Conservation (phyloP, 1,284 basidiomycete genomes). For the Ceratobasidium sp. region DNA sequence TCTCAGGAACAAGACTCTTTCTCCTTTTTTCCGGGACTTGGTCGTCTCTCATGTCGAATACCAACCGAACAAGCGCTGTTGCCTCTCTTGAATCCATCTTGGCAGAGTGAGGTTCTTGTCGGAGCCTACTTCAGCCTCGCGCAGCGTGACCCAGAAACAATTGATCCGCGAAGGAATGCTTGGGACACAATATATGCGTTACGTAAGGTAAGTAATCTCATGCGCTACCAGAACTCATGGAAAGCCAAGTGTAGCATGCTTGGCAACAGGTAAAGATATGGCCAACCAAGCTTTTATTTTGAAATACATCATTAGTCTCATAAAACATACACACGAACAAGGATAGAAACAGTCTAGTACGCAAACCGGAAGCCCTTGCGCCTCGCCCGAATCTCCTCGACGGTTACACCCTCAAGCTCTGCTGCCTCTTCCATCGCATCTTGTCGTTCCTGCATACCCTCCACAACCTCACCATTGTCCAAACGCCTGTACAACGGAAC, state of each 20-base stretch:
- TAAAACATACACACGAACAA: neutral
- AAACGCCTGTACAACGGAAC: neutral
- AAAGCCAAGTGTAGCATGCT: too few species aligned
- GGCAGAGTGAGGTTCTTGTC: neutral
- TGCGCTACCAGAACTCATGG: too few species aligned
- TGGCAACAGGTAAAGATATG: too few species aligned
- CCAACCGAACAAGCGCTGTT: neutral
- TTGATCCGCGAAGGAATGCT: neutral
- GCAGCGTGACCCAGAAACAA: neutral
- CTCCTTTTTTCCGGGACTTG: neutral
- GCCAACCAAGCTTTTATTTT: too few species aligned
- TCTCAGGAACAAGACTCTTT: too few species aligned
- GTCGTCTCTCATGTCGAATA: neutral
- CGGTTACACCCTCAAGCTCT: constrained; percentile 40
- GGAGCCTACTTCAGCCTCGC: neutral
- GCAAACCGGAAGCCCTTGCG: constrained; percentile 61
- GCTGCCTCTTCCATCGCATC: constrained; percentile 41
- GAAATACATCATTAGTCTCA: neutral
- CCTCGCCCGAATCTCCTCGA: constrained; percentile 40
- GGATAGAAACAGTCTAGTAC: constrained; percentile 35
- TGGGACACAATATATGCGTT: neutral
- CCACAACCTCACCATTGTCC: constrained; percentile 32
- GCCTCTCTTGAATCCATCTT: neutral
- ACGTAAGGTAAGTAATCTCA: too few species aligned
- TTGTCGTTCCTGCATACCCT: constrained; percentile 25